A percentile compares a stretch with the other conserved stretches of the same genome.
Conservation (phyloP, 2,329 filamentous ascomycete species). For the Graphiopsis chlorocephala region DNA sequence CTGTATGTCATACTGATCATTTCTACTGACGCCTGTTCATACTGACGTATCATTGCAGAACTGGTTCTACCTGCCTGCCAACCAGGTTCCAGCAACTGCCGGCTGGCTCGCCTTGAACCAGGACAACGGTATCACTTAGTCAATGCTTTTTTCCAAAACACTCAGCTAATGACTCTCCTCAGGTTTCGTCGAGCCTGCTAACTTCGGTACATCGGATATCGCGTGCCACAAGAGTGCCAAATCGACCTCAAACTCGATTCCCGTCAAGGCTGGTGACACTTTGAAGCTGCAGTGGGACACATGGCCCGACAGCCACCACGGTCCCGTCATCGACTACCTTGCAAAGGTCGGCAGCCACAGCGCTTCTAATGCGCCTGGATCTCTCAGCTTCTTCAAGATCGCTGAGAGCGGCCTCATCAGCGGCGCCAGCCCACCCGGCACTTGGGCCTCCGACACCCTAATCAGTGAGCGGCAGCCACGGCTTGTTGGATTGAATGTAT, state of each 20-base stretch:
- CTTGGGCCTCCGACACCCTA: slow-evolving; percentile 56
- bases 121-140: slow-evolving; percentile 35
- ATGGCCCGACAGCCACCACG: slow-evolving; percentile 64
- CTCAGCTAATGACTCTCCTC: neutral
- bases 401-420: slow-evolving; percentile 53
- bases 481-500: neutral
- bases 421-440: slow-evolving; percentile 42
- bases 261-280: slow-evolving; percentile 57
- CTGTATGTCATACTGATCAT: neutral
- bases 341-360: slow-evolving; percentile 58
- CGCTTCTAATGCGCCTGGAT: slow-evolving; percentile 50
- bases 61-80: slow-evolving; percentile 11
- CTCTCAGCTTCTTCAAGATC: slow-evolving; percentile 64
- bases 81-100: neutral
- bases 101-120: slow-evolving; percentile 20
- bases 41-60: neutral
- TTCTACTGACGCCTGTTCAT: neutral
- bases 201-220: slow-evolving; percentile 28
- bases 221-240: slow-evolving; percentile 53
- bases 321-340: slow-evolving; percentile 63
- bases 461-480: slow-evolving; percentile 17
- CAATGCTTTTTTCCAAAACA: neutral
- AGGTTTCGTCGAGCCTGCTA: slow-evolving; percentile 28
- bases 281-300: slow-evolving; percentile 61
- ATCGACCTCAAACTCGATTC: slow-evolving; percentile 49